phyloP scores from a whole-genome alignment of 768 basidiomycete genomes.

The Pleurotus salmoneostramineus region DNA sequence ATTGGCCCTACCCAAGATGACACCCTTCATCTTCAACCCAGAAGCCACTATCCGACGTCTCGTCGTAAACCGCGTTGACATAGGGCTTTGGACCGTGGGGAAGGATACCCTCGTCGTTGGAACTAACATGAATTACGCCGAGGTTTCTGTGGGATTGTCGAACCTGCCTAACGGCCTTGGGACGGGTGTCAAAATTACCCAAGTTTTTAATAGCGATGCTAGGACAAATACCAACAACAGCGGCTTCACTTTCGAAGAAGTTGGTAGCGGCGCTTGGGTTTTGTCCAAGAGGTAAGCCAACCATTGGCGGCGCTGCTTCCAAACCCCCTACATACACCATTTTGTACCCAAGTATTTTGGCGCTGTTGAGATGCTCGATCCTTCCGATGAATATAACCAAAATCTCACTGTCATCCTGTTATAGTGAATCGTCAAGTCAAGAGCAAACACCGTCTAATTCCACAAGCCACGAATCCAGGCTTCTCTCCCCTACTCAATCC shows the following conservation, averaged over 20 bases:
- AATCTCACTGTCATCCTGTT: neutral
- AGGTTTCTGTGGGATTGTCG: constrained; percentile 24
- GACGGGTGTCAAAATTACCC: neutral
- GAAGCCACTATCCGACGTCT: constrained; percentile 34
- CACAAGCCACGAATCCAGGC: neutral
- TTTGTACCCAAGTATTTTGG: neutral
- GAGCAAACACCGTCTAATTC: neutral
- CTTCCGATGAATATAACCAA: neutral
- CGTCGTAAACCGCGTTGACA: constrained; percentile 37
- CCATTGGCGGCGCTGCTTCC: neutral
- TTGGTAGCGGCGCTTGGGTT: constrained; percentile 8
- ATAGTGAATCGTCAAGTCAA: neutral
- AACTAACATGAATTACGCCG: constrained; percentile 44
- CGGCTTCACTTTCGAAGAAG: constrained; percentile 11
- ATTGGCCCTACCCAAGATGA: constrained; percentile 37
- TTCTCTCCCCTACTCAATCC: neutral
- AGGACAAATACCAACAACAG: constrained; percentile 12
- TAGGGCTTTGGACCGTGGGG: constrained; percentile 46
- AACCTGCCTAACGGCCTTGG: constrained; percentile 13
- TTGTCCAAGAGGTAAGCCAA: constrained; percentile 5
- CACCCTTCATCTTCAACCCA: constrained; percentile 41
- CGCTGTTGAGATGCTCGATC: neutral
- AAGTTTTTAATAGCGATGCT: constrained; percentile 21
- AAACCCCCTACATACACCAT: neutral
- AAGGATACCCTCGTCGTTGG: constrained; percentile 42